Evolutionary conservation across 495 filamentous ascomycete species (phyloP), one percentile per base, ranked within the genome.

Genomic region (Evansstolkia leycettana): DNA sequence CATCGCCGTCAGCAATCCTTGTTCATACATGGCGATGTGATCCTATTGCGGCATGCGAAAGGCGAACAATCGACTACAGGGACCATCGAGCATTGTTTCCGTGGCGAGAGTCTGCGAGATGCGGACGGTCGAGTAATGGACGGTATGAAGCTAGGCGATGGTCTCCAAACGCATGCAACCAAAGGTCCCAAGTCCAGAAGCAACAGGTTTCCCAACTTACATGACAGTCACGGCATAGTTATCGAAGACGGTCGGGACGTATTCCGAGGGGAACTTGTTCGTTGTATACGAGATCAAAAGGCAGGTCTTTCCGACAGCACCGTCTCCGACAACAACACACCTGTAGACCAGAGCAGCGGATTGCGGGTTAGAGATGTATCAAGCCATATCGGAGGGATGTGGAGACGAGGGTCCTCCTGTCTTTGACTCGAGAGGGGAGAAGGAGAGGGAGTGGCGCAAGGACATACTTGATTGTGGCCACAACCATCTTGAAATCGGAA

Each of bases 191-290:
- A 23, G 5, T 23, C 9, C 20, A 9, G 9, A 5, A 9, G 4
- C 20, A 23, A 23, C 4, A 9, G 9, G 9, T 5, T 23, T 24
- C 9, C 29, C 29, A 28, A 82, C 88, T 78, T 72, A 95, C 88
- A 95, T 95, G 37, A 95, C 88, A 29, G 90, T 98, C 52, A 98
- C 90, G 12, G 90, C 90, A 78, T 98, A 98, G 64, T 98, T 98
- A 58, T 98, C 90, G 59, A 98, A 98, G 20, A 98, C 90, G 14
- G 90, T 98, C 15, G 90, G 90, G 14, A 98, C 90, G 55, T 98
- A 98, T 86, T 98, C 90, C 42, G 87, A 94, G 7, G 90, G 90
- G 65, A 98, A 98, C 48, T 98, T 98, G 72, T 98, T 98, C 43
- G 90, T 98, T 28, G 90, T 98, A 65, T 98, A 98, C 48, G 84